These are phyloP conservation scores for Phialophora chinensis DNA, from an alignment of 2,329 filamentous ascomycete species.

Conservation along the genomic window DNA sequence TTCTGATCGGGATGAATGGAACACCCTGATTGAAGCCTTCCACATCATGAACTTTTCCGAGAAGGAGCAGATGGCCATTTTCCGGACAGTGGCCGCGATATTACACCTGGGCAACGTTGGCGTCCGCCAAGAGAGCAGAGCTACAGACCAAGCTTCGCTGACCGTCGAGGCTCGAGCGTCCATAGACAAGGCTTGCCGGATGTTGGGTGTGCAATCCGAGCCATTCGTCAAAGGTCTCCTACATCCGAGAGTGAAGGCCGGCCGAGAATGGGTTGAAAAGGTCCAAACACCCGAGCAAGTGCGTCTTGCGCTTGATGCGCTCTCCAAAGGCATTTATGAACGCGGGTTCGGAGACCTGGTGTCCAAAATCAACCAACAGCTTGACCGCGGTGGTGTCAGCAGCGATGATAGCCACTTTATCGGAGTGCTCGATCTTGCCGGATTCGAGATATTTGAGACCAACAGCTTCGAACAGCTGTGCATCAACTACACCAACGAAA, in stretches of 20 bases:
- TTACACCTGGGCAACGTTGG: slow-evolving; percentile 91
- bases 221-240: slow-evolving; percentile 86
- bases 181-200: slow-evolving; percentile 77
- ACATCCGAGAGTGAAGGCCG: slow-evolving; percentile 92
- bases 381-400: slow-evolving; percentile 82
- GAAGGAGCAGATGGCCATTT: slow-evolving; percentile 79
- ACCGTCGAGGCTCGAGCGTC: slow-evolving; percentile 75
- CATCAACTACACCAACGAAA: slow-evolving; percentile 99
- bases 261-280: slow-evolving; percentile 97
- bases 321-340: slow-evolving; percentile 97
- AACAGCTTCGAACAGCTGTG: slow-evolving; percentile 99
- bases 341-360: slow-evolving; percentile 94
- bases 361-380: slow-evolving; percentile 84
- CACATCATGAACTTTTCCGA: slow-evolving; percentile 90
- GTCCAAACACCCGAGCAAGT: slow-evolving; percentile 98
- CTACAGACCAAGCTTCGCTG: slow-evolving; percentile 87
- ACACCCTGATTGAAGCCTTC: slow-evolving; percentile 87
- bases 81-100: slow-evolving; percentile 87
- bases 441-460: slow-evolving; percentile 97
- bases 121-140: slow-evolving; percentile 87
- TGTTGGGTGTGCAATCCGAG: slow-evolving; percentile 83
- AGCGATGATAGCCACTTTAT: slow-evolving; percentile 94
- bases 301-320: slow-evolving; percentile 82
- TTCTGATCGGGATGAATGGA: slow-evolving; percentile 91
- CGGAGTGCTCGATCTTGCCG: slow-evolving; percentile 96